phyloP scores from a whole-genome alignment of 768 basidiomycete genomes.

The Mycena albidolilacea region DNA sequence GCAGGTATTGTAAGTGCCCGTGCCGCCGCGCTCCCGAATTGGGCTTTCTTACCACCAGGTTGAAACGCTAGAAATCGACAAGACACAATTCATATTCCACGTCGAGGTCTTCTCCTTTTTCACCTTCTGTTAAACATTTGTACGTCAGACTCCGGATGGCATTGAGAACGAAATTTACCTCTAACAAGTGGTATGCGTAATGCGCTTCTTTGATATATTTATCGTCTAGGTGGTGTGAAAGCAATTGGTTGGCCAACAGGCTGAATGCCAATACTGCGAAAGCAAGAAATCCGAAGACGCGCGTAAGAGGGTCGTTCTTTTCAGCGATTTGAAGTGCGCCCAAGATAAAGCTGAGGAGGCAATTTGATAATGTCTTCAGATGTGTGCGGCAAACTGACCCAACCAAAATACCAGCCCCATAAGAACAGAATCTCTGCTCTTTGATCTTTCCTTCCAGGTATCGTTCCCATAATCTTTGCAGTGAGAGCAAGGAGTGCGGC shows the following conservation, averaged over 20 bases:
- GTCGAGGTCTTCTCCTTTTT: background rate
- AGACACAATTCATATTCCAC: constrained; percentile 19
- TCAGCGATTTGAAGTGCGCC: constrained; percentile 22
- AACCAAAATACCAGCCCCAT: background rate
- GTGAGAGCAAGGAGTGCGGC: constrained; percentile 2
- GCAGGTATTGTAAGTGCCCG: background rate
- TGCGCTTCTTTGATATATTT: constrained; percentile 12
- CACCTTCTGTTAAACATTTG: background rate
- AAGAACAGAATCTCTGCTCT: constrained; percentile 12
- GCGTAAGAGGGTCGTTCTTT: constrained; percentile 21
- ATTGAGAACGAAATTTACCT: constrained; percentile 3
- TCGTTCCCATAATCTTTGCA: constrained; percentile 7
- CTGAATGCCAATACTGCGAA: constrained; percentile 9
- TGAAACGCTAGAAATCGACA: constrained; percentile 28
- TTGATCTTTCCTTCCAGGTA: constrained; percentile 16
- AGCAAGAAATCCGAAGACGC: constrained; percentile 20
- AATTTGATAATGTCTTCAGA: background rate
- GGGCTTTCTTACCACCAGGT: constrained; percentile 26
- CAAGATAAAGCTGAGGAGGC: constrained; percentile 12
- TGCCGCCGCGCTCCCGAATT: background rate
- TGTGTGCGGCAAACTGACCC: background rate
- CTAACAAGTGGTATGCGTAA: constrained; percentile 16
- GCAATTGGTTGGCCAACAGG: constrained; percentile 18
- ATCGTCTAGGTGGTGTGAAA: constrained; percentile 8
- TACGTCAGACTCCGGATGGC: background rate